A percentile compares a stretch with the other conserved stretches of the same genome.
Evolutionary conservation across 257 asterid species (phyloP).

Genomic region (Nyctanthes arbortristis): DNA sequence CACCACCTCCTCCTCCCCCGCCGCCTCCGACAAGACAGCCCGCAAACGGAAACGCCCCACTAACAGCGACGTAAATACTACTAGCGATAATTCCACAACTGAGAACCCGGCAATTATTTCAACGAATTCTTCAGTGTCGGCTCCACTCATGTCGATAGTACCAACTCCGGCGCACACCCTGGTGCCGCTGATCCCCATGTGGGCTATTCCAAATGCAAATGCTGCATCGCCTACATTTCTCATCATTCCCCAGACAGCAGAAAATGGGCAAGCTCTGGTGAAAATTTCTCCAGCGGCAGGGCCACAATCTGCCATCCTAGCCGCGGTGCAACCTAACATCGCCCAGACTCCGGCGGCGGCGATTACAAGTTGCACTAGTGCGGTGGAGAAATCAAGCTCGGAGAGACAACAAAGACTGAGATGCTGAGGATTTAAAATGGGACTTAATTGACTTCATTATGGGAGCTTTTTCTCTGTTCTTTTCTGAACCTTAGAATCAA

Average conservation of each 20-base stretch:
- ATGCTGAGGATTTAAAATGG: too few relatives aligned
- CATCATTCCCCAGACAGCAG: not conserved
- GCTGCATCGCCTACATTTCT: not conserved
- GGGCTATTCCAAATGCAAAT: not conserved
- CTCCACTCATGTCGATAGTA: too few relatives aligned
- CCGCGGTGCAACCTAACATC: not conserved
- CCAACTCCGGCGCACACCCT: too few relatives aligned
- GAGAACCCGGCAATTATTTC: too few relatives aligned
- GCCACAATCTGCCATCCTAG: not conserved
- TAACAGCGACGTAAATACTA: too few relatives aligned
- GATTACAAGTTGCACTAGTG: not conserved
- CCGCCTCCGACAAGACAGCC: not conserved
- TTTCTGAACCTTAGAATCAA: not conserved
- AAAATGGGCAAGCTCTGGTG: not conserved
- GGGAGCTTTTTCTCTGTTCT: not conserved
- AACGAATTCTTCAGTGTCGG: too few relatives aligned
- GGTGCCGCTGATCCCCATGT: too few relatives aligned
- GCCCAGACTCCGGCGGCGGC: not conserved
- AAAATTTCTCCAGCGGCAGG: not conserved
- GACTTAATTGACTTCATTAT: too few relatives aligned
- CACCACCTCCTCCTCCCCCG: slow-evolving; percentile 8
- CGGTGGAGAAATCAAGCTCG: not conserved
- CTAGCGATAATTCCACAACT: too few relatives aligned
- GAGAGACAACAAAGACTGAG: not conserved
- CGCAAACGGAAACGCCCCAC: too few relatives aligned